Conservation (phyloP, 306 rosid genomes). For the Geum urbanum region DNA sequence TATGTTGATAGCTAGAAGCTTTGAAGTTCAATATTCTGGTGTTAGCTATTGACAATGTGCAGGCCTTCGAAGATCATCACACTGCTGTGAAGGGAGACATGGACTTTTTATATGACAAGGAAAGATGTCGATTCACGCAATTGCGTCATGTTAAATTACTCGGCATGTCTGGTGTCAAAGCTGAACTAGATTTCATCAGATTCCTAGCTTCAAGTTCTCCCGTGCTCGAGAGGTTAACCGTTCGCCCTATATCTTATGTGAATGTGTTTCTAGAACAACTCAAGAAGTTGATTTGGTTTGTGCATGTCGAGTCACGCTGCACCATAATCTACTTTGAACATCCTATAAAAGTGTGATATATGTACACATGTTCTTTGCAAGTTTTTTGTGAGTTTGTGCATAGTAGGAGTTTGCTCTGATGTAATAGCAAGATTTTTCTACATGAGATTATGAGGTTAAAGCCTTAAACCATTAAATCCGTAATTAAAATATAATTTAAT, state of each 20-base stretch:
- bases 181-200: slow-evolving; percentile 47
- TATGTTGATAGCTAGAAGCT: too few species aligned
- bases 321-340: background rate
- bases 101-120: too few species aligned
- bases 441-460: too few species aligned
- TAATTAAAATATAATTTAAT: too few species aligned
- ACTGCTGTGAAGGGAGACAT: too few species aligned
- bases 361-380: too few species aligned
- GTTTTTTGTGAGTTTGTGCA: too few species aligned
- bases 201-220: slow-evolving; percentile 41
- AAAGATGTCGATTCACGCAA: slow-evolving; percentile 22
- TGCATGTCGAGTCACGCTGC: background rate
- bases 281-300: background rate
- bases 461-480: too few species aligned
- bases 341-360: too few species aligned
- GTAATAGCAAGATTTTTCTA: too few species aligned
- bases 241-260: slow-evolving; percentile 28
- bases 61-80: slow-evolving; percentile 24
- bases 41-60: background rate
- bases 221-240: slow-evolving; percentile 42
- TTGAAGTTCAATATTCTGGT: too few species aligned
- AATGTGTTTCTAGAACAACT: background rate
- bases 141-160: slow-evolving; percentile 40
- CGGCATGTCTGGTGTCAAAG: slow-evolving; percentile 32
- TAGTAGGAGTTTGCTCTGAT: too few species aligned